Evolutionary conservation across 176 grass and related monocot species (phyloP).

Genomic region (Cenchrus purpureus): DNA sequence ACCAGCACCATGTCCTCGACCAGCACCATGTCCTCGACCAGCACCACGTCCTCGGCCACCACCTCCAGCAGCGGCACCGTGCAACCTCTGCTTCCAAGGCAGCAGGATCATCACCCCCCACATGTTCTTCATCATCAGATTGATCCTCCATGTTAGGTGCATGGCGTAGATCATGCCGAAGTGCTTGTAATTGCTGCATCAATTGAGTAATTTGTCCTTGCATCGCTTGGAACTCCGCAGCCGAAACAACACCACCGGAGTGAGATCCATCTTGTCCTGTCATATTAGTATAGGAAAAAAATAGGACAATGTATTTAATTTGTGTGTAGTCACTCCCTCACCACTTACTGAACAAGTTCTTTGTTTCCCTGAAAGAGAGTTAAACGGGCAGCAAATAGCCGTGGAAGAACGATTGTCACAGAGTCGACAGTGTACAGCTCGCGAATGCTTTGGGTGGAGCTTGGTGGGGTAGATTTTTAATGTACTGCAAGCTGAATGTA

Average conservation of each 20-base stretch:
- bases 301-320: no score
- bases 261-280: background rate
- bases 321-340: background rate
- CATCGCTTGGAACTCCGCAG: background rate
- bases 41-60: background rate
- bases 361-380: background rate
- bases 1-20: background rate
- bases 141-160: background rate
- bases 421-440: background rate
- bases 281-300: background rate
- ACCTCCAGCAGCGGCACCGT: background rate
- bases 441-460: background rate
- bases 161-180: background rate
- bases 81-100: background rate
- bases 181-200: background rate
- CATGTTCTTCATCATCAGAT: background rate
- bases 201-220: background rate
- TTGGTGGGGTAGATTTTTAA: background rate
- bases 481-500: background rate
- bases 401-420: background rate
- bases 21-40: background rate
- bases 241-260: background rate
- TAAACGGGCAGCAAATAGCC: background rate
- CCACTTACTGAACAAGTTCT: background rate
- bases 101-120: background rate